Percentiles rank a stretch among this genome's conserved stretches.
phyloP scores from a whole-genome alignment of 805 yeast species.

The Metschnikowia vanudenii region DNA sequence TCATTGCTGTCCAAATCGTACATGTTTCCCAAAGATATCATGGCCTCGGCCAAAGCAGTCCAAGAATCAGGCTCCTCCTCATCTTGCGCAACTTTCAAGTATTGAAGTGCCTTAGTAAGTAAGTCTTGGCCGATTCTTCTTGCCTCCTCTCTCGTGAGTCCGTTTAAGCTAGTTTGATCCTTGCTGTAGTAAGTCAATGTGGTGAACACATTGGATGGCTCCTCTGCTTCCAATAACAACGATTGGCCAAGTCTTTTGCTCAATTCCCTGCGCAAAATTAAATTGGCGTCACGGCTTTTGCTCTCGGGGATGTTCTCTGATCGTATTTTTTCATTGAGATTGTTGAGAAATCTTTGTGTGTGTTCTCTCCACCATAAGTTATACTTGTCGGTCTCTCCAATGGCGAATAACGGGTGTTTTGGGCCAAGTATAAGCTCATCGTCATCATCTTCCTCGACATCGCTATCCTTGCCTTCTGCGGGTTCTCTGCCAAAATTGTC shows the following conservation, averaged over 20 bases:
- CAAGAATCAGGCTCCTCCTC: constrained; percentile 76
- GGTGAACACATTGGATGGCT: constrained; percentile 53
- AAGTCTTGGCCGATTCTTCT: constrained; percentile 48
- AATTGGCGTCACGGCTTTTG: constrained; percentile 17
- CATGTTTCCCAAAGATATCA: constrained; percentile 75
- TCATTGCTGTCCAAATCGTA: constrained; percentile 61
- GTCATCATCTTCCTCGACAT: constrained; percentile 50
- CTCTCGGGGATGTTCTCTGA: constrained; percentile 13
- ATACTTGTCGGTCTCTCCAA: constrained; percentile 42
- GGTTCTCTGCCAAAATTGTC: constrained; percentile 60
- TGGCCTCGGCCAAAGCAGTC: constrained; percentile 85
- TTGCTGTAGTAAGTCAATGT: constrained; percentile 53
- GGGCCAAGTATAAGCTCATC: constrained; percentile 37
- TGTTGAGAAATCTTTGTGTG: constrained; percentile 31
- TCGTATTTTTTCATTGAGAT: constrained; percentile 26
- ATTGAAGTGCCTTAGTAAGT: constrained; percentile 53
- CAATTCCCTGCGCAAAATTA: constrained; percentile 37
- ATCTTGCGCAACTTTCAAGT: constrained; percentile 58
- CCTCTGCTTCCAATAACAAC: constrained; percentile 62
- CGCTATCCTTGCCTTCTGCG: constrained; percentile 51
- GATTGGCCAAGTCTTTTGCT: constrained; percentile 60
- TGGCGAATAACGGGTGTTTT: constrained; percentile 55
- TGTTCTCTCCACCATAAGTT: constrained; percentile 58
- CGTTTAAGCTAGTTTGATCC: constrained; percentile 33
- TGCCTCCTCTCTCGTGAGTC: constrained; percentile 41